Percentiles rank a stretch among this genome's conserved stretches.
These are phyloP conservation scores for Alloteropsis angusta DNA, from an alignment of 202 grass and related monocot species.

Conservation along the genomic window DNA sequence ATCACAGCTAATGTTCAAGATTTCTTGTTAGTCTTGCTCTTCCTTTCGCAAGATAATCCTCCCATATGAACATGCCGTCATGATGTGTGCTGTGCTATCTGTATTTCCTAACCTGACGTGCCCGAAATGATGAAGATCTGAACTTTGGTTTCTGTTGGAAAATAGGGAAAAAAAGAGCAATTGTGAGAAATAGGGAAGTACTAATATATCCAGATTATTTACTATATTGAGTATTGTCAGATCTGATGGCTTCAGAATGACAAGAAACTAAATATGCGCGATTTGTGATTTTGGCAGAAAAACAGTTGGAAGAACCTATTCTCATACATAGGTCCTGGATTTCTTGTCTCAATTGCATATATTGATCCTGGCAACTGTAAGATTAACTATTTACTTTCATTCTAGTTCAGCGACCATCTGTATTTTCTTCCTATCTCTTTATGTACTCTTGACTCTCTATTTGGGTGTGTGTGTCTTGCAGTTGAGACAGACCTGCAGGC, in stretches of 20 bases:
- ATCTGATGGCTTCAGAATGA: not conserved
- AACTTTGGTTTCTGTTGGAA: not conserved
- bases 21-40: not conserved
- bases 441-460: not conserved
- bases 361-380: constrained; percentile 99
- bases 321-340: constrained; percentile 84
- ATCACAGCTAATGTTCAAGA: not conserved
- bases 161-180: not conserved
- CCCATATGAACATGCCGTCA: not conserved
- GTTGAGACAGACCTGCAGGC: constrained; percentile 93
- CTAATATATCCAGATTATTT: not conserved
- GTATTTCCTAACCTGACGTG: not conserved
- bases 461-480: constrained; percentile 3
- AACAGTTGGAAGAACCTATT: constrained; percentile 90
- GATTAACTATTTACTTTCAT: constrained; percentile 7
- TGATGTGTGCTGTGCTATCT: not conserved
- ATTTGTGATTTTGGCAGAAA: constrained; percentile 45
- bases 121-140: not conserved
- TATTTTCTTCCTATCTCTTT: not conserved
- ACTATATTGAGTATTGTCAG: not conserved
- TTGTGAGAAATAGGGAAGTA: not conserved
- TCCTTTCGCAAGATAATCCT: constrained; percentile 11
- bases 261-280: not conserved
- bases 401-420: not conserved
- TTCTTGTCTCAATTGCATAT: constrained; percentile 91